Conservation (phyloP, 2,329 filamentous ascomycete species). For the Penicillium brevicompactum region DNA sequence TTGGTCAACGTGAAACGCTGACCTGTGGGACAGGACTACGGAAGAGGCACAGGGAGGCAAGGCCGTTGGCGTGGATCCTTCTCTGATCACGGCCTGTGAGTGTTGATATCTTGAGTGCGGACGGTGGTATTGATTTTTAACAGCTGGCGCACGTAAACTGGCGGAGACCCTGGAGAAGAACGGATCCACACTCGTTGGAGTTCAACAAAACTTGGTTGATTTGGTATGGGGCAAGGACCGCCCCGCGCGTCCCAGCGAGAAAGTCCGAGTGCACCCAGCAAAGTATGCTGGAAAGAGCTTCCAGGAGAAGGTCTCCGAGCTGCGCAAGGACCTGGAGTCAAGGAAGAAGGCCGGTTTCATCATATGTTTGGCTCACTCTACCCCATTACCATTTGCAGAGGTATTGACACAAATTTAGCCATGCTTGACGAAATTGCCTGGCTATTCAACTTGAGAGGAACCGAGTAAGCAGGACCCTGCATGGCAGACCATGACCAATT, state of each 20-base stretch:
- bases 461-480: constrained; percentile 59
- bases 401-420: constrained; percentile 43
- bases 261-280: constrained; percentile 69
- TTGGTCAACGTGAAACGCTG: constrained; percentile 7
- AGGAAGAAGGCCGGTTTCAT: constrained; percentile 86
- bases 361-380: constrained; percentile 57
- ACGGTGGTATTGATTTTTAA: constrained; percentile 14
- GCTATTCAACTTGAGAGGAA: constrained; percentile 96
- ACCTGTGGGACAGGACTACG: constrained; percentile 55
- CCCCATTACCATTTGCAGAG: neutral
- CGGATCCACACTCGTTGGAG: constrained; percentile 72
- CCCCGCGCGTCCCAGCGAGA: constrained; percentile 74
- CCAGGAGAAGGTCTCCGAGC: constrained; percentile 76
- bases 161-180: constrained; percentile 84
- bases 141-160: constrained; percentile 71
- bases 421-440: constrained; percentile 97
- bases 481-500: neutral
- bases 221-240: constrained; percentile 77
- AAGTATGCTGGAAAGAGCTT: constrained; percentile 82
- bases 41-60: constrained; percentile 86
- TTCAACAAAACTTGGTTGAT: constrained; percentile 86
- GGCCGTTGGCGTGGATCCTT: constrained; percentile 85
- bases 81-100: constrained; percentile 72
- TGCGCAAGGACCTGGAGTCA: constrained; percentile 89
- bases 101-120: constrained; percentile 1